phyloP scores from a whole-genome alignment of 2,329 filamentous ascomycete species.

The Aschersonia sp. region DNA sequence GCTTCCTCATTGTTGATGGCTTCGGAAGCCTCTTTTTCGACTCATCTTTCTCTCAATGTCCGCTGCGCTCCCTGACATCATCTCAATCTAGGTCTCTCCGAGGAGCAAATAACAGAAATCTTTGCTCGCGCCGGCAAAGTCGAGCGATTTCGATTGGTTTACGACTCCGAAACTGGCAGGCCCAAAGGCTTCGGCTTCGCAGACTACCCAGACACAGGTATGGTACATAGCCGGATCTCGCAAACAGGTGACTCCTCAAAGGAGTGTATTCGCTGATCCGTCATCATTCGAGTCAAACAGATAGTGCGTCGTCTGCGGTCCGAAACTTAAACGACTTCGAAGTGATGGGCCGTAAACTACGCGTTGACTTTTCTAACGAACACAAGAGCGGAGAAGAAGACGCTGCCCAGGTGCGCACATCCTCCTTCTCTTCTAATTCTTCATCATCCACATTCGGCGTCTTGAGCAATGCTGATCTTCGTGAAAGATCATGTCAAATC shows the following conservation, averaged over 20 bases:
- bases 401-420: constrained; percentile 9
- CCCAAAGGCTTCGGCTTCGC: constrained; percentile 96
- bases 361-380: constrained; percentile 94
- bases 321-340: constrained; percentile 93
- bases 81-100: constrained; percentile 60
- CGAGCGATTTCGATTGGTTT: constrained; percentile 81
- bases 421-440: neutral
- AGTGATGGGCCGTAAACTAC: constrained; percentile 84
- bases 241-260: too few species aligned
- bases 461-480: neutral
- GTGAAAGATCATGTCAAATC: constrained; percentile 8
- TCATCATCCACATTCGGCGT: neutral
- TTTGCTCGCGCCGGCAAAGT: constrained; percentile 85
- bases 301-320: constrained; percentile 81
- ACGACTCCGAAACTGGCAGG: constrained; percentile 86
- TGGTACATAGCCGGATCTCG: constrained; percentile 2
- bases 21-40: neutral
- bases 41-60: neutral
- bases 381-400: constrained; percentile 56
- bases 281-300: constrained; percentile 16
- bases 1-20: too few species aligned
- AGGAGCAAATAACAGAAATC: constrained; percentile 91
- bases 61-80: neutral
- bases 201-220: constrained; percentile 85
- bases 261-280: too few species aligned